Percentiles rank a stretch among this genome's conserved stretches.
phyloP scores from a whole-genome alignment of 139 green algal species.

The Spirogloea muscicola region DNA sequence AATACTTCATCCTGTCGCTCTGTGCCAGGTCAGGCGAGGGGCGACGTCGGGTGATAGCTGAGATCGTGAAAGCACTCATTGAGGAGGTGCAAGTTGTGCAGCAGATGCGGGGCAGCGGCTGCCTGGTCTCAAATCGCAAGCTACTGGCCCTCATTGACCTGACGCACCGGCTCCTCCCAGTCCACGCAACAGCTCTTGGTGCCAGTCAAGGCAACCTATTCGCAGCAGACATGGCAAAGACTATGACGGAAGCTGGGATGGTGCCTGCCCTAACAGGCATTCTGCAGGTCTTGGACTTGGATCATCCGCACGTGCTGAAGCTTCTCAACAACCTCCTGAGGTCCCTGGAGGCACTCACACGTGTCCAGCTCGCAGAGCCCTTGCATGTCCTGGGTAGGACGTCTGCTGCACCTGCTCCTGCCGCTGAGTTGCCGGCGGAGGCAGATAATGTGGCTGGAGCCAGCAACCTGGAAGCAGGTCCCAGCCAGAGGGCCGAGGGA shows the following conservation, averaged over 20 bases:
- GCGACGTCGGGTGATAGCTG: slow-evolving; percentile 65
- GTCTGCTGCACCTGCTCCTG: no score
- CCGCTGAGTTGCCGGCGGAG: no score
- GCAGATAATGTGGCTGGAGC: no score
- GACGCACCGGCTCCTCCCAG: slow-evolving; percentile 13
- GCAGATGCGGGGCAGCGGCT: not conserved
- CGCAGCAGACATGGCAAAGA: slow-evolving; percentile 63
- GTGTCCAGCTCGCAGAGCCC: slow-evolving; percentile 46
- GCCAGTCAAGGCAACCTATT: no score
- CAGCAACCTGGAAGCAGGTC: no score
- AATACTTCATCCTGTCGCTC: slow-evolving; percentile 60
- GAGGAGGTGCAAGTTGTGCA: not conserved
- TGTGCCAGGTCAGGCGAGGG: slow-evolving; percentile 78
- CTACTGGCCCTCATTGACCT: slow-evolving; percentile 25
- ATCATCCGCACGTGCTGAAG: slow-evolving; percentile 62
- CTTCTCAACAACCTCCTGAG: slow-evolving; percentile 68
- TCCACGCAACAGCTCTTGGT: not conserved
- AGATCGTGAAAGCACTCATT: slow-evolving; percentile 64
- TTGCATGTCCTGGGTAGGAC: no score
- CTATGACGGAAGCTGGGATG: slow-evolving; percentile 71
- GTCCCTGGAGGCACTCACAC: slow-evolving; percentile 79
- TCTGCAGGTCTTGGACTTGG: slow-evolving; percentile 58
- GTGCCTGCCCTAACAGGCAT: slow-evolving; percentile 58
- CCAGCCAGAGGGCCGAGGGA: no score
- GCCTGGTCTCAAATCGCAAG: slow-evolving; percentile 14